Evolutionary conservation across 768 basidiomycete genomes (phyloP).

Genomic region (Pleurotus tuber-regium): DNA sequence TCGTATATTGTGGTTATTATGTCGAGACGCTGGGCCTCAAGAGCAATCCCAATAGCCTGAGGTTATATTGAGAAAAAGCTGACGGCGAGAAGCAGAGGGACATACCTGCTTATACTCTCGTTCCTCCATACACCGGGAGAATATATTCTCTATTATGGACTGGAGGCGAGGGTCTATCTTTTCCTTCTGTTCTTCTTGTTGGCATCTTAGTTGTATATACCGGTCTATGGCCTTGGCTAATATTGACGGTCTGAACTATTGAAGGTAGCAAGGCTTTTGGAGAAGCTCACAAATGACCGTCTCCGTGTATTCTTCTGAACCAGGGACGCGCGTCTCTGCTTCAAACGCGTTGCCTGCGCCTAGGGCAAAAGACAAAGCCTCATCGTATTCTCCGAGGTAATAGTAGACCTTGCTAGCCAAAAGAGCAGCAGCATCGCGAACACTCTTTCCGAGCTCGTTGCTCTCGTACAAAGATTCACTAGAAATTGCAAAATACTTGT

Average conservation of each 20-base stretch:
- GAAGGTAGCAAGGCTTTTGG: neutral
- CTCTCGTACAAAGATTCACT: conserved; percentile 93
- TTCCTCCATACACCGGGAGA: conserved; percentile 80
- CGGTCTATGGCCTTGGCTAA: conserved; percentile 94
- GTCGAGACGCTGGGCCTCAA: conserved; percentile 88
- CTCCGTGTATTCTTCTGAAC: conserved; percentile 86
- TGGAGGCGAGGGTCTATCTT: conserved; percentile 81
- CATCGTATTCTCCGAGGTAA: conserved; percentile 93
- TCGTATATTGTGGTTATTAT: conserved; percentile 77
- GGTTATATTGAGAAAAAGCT: conserved; percentile 10
- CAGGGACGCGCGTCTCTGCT: conserved; percentile 57
- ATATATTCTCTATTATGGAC: conserved; percentile 86
- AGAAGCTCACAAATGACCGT: conserved; percentile 81
- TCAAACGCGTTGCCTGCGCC: conserved; percentile 88
- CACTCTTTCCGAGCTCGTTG: conserved; percentile 66
- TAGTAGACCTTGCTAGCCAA: conserved; percentile 99
- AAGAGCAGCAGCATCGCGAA: conserved; percentile 82
- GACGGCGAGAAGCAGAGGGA: conserved; percentile 12
- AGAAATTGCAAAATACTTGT: conserved; percentile 11
- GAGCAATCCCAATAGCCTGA: conserved; percentile 92
- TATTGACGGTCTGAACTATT: conserved; percentile 8
- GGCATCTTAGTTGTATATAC: conserved; percentile 71
- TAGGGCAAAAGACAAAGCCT: conserved; percentile 93
- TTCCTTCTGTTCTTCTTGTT: conserved; percentile 44
- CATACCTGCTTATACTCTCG: conserved; percentile 87